phyloP scores from a whole-genome alignment of 1,139 yeast genomes.

The Geotrichum candidum region DNA sequence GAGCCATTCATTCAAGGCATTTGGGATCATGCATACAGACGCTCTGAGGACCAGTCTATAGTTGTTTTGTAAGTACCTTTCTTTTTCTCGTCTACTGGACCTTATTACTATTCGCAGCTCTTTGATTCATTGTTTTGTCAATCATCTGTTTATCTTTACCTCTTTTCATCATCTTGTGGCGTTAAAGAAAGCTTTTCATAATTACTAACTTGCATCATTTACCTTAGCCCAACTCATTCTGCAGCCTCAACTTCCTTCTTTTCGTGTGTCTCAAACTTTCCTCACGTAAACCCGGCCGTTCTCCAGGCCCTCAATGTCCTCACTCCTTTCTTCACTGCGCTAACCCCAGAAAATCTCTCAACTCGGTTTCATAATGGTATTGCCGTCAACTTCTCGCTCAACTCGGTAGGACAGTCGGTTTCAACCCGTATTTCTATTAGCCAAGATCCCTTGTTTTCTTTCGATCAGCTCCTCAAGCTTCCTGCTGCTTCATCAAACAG shows the following conservation, averaged over 20 bases:
- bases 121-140: not conserved
- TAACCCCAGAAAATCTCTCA: constrained; percentile 36
- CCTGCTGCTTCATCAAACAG: constrained; percentile 28
- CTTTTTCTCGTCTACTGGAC: not conserved
- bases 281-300: constrained; percentile 34
- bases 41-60: constrained; percentile 40
- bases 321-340: constrained; percentile 37
- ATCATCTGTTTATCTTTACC: not conserved
- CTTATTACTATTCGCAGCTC: not conserved
- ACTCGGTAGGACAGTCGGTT: constrained; percentile 34
- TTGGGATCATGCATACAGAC: constrained; percentile 38
- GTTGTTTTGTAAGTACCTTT: constrained; percentile 29
- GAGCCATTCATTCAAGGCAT: constrained; percentile 32
- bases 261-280: constrained; percentile 33
- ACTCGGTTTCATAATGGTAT: constrained; percentile 36
- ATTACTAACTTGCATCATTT: not conserved
- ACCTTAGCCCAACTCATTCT: constrained; percentile 20
- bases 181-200: not conserved
- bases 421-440: constrained; percentile 33
- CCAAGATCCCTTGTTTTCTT: constrained; percentile 28
- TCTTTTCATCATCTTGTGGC: not conserved
- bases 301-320: constrained; percentile 35
- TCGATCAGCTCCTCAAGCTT: constrained; percentile 33
- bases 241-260: constrained; percentile 24
- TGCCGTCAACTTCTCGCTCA: constrained; percentile 31